Conservation (phyloP, 306 rosid genomes). For the Trichosanthes truncata region DNA sequence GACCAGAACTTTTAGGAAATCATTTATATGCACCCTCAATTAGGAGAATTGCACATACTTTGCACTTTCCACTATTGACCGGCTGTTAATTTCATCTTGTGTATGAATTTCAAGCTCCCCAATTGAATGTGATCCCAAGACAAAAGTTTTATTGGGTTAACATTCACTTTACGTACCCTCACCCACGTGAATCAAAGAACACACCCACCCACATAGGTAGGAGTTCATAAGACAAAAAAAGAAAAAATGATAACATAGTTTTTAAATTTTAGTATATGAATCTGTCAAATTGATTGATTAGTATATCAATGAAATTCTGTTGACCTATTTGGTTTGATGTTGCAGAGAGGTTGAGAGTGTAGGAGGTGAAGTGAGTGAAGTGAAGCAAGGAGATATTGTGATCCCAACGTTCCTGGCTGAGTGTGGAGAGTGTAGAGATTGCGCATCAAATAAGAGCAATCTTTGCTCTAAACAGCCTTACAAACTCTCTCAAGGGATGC, state of each 20-base stretch:
- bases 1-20: neutral
- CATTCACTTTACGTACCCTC: too few relatives aligned
- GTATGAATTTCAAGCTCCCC: neutral
- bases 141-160: neutral
- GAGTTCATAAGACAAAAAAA: too few relatives aligned
- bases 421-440: constrained; percentile 57
- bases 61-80: neutral
- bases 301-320: too few relatives aligned
- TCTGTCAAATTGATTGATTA: too few relatives aligned
- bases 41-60: neutral
- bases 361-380: constrained; percentile 50
- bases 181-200: neutral
- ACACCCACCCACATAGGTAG: too few relatives aligned
- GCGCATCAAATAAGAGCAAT: constrained; percentile 54
- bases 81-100: neutral
- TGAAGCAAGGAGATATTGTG: constrained; percentile 57
- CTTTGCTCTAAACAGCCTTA: neutral
- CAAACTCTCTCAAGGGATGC: constrained; percentile 20
- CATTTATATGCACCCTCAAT: neutral
- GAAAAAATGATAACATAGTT: too few relatives aligned
- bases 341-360: constrained; percentile 65
- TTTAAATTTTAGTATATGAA: too few relatives aligned
- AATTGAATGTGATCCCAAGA: neutral
- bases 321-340: neutral
- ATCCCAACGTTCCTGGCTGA: constrained; percentile 56